Base-by-base conservation (phyloP, 257 asterid genomes). In the Leptodermis oblonga region DNA sequence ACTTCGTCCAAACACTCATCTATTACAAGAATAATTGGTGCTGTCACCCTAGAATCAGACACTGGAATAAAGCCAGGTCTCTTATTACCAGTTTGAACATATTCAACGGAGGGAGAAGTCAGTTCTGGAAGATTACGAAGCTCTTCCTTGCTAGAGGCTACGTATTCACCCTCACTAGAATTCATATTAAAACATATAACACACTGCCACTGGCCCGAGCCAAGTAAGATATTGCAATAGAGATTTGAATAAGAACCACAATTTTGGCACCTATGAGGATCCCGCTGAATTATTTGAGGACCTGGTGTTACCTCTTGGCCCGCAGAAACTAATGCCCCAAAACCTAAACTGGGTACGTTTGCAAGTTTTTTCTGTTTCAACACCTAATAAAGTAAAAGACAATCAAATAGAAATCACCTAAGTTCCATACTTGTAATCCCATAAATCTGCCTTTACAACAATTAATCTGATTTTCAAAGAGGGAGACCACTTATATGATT, bases 191-290 rank as follows among this genome's bases (percentile, higher is more conserved):
- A 86, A 77, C 98, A 90, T 80, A 93, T 77, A 22, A 90, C 88
- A 71, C 98, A 93, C 74, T 90, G 98, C 98, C 98, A 93, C 86
- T 93, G 98, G 41, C 98, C 98, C 42, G 98, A 93, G 31, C 87
- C 98, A 55, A 80, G 80, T 77, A 93, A 83, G 72, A 88, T 86
- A 61, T 88, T 88, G 94, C 96, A 84, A 82, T 92, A 88, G 28
- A 87, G 86, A 85, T 92, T 92, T 66, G 98, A 88, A 79, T 87
- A 92, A 73, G 95, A 89, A 65, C 97, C 98, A 62, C 98, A 92
- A 73, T 82, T 88, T 39, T 83, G 87, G 80, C 99, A 93, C 64
- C 99, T 88, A 77, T 82, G 96, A 9, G 99, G 95, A 69, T 87
- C 92, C 3, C 96, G 98, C 9, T 92, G 96, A 67, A 88, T 82